Conservation (phyloP, 805 yeast species). For the Kuraishia molischiana region DNA sequence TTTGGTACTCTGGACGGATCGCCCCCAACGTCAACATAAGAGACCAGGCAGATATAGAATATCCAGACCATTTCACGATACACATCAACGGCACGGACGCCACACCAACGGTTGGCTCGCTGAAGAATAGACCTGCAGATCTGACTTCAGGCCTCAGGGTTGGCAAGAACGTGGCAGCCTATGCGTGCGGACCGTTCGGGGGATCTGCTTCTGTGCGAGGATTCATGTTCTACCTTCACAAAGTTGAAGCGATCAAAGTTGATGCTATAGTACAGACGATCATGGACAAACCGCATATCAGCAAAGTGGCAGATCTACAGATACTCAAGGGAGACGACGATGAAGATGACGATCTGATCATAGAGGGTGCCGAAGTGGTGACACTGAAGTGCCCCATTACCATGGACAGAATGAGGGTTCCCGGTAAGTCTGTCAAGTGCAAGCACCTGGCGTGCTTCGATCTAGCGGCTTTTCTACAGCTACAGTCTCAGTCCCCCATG, state of each 20-base stretch:
- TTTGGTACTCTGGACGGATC: constrained; percentile 42
- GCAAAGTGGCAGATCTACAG: constrained; percentile 36
- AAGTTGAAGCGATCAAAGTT: constrained; percentile 40
- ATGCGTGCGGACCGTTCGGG: constrained; percentile 45
- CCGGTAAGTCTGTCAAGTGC: constrained; percentile 64
- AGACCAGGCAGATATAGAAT: constrained; percentile 33
- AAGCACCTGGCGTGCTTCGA: constrained; percentile 86
- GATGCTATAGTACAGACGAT: constrained; percentile 32
- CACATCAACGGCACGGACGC: constrained; percentile 42
- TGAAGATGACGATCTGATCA: constrained; percentile 62
- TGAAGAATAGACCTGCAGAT: constrained; percentile 76
- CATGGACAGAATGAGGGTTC: constrained; percentile 56
- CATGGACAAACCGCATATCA: constrained; percentile 38
- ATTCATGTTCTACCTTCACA: constrained; percentile 43
- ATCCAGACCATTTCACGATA: constrained; percentile 66
- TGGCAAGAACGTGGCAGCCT: constrained; percentile 22
- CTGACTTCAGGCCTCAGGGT: constrained; percentile 40
- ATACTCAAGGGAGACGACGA: constrained; percentile 31
- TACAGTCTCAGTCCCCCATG: constrained; percentile 72
- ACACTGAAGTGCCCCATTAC: constrained; percentile 76
- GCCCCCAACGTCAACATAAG: constrained; percentile 8
- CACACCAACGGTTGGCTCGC: constrained; percentile 55
- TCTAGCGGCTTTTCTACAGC: constrained; percentile 57
- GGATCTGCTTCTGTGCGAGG: constrained; percentile 43
- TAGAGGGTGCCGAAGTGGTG: constrained; percentile 55